Evolutionary conservation across 768 basidiomycete species (phyloP), one percentile per base, ranked within the genome.

Genomic region (Amanita exitialis): DNA sequence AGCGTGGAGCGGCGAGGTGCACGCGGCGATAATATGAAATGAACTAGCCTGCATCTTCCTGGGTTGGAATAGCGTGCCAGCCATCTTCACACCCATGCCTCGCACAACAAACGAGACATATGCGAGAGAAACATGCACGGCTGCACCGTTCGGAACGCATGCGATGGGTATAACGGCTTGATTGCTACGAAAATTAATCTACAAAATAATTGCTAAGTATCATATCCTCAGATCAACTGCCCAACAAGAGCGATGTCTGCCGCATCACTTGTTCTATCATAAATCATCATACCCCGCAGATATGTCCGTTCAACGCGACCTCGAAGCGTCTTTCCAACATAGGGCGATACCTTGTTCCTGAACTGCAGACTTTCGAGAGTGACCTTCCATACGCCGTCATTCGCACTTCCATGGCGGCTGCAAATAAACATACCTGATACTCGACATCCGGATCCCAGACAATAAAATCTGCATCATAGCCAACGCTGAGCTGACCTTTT

Each of bases 291-390:
- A 2, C 92, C 94, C 4, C 91, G 78, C n/a, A 98, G 69, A 63
- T 78, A 89, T 0, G 90, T 91, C 64, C 83, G 71, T 53, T 79
- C 69, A 32, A 93, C 88, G n/a, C 69, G 69, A 0, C 95, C 95
- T 13, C 58, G 69, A 39, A 96, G 72, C 15, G 60, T 72, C 59
- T 78, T 69, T 4, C 92, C 93, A 57, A 88, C 78, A 63, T 94
- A 98, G 2, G 95, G 89, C 3, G 90, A 89, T 16, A 96, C 61
- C 66, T 93, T 94, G 69, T 98, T 97, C 73, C 91, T 96, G 76
- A 95, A 97, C 48, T 82, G 74, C 10, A 97, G 71, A 10, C 66
- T 60, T 7, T 86, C 83, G 60, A 77, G 77, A 23, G 82, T 82
- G 20, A 93, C 86, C 90, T 93, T 41, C 13, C 38, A 38, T 30